Percentiles rank a stretch among this genome's conserved stretches.
Evolutionary conservation across 2,329 filamentous ascomycete genomes (phyloP).

Genomic region (Botrytis squamosa): DNA sequence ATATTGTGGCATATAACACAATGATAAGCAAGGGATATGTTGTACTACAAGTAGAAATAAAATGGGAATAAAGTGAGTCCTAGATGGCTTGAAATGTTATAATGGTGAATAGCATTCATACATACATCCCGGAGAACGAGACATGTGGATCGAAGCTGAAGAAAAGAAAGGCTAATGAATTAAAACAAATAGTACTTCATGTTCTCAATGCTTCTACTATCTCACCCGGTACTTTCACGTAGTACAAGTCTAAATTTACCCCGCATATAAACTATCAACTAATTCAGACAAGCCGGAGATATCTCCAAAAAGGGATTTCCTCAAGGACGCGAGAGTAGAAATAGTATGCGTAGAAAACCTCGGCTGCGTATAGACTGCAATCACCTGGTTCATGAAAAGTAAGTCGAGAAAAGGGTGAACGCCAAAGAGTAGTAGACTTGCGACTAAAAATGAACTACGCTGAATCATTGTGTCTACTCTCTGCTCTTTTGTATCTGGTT

Average conservation of each 20-base stretch:
- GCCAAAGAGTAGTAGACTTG: not conserved
- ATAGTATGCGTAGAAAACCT: not conserved
- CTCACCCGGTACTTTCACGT: not conserved
- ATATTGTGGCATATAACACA: not conserved
- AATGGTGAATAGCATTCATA: not conserved
- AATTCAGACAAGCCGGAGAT: not conserved
- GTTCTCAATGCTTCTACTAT: not conserved
- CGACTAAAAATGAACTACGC: not conserved
- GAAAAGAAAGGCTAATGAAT: not conserved
- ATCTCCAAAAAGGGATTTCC: not conserved
- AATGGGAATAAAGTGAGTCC: not conserved
- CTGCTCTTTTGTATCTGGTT: not conserved
- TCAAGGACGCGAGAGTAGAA: not conserved
- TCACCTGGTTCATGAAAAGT: not conserved
- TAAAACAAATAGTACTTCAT: not conserved
- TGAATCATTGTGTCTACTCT: not conserved
- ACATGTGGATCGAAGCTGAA: not conserved
- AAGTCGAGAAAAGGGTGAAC: not conserved
- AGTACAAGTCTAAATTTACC: not conserved
- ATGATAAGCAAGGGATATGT: not conserved
- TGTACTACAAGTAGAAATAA: not conserved
- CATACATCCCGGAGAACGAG: not conserved
- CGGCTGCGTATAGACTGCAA: not conserved
- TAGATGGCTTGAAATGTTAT: too few relatives aligned
- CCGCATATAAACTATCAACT: not conserved